phyloP scores from a whole-genome alignment of 352 stramenopile species.

The Phytophthora quininea region DNA sequence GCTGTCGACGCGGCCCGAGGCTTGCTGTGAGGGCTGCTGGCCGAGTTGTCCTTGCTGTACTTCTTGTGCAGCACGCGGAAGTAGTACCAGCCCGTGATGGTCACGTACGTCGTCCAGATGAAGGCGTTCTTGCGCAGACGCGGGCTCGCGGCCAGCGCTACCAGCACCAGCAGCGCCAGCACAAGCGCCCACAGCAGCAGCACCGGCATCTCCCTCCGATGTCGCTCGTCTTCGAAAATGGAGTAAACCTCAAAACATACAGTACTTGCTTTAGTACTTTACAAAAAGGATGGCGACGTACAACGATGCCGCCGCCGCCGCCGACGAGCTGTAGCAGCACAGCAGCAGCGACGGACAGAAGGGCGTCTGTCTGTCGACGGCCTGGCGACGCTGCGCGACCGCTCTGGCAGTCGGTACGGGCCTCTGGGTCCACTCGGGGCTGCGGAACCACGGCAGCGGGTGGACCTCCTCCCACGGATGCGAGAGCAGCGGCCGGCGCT shows the following conservation, averaged over 20 bases:
- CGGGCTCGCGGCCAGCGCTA: conserved; percentile 48
- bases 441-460: conserved; percentile 81
- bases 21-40: conserved; percentile 25
- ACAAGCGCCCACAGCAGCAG: conserved; percentile 45
- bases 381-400: conserved; percentile 2
- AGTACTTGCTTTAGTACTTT: too few species aligned
- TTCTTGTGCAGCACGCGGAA: conserved; percentile 80
- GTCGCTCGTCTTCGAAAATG: neutral
- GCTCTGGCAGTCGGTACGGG: conserved; percentile 21
- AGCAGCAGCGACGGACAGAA: conserved; percentile 6
- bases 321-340: conserved; percentile 31
- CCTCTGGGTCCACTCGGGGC: conserved; percentile 56
- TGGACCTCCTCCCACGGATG: conserved; percentile 69
- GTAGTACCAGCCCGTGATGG: conserved; percentile 87
- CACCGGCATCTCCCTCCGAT: neutral
- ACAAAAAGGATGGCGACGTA: too few species aligned
- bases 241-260: neutral
- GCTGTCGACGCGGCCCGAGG: conserved; percentile 8
- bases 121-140: conserved; percentile 67
- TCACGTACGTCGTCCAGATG: conserved; percentile 77
- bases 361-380: neutral
- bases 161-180: conserved; percentile 41
- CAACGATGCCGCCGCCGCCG: conserved; percentile 9
- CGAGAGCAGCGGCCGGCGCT: conserved; percentile 49
- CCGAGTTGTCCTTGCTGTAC: conserved; percentile 28